phyloP scores from a whole-genome alignment of 352 stramenopile genomes.

The Globisporangium radiosum region DNA sequence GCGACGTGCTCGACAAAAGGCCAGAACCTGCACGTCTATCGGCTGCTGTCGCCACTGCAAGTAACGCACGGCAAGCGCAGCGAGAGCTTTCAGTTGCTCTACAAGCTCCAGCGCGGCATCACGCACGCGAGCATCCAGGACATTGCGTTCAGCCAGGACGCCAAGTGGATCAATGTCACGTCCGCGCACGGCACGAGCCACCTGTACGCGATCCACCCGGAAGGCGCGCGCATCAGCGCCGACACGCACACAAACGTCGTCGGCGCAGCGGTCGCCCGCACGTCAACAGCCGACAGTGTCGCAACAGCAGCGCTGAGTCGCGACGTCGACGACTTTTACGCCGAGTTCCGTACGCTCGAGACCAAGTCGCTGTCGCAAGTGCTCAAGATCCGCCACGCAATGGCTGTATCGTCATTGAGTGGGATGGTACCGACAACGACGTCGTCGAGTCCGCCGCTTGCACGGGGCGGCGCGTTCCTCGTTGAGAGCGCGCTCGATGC shows the following conservation, averaged over 20 bases:
- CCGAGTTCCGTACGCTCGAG: conserved; percentile 53
- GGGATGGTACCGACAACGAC: conserved; percentile 15
- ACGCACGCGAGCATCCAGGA: conserved; percentile 82
- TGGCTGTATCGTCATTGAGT: conserved; percentile 5
- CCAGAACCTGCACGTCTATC: conserved; percentile 84
- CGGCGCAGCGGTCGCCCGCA: conserved; percentile 9
- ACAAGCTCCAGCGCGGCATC: conserved; percentile 85
- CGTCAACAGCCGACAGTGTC: conserved; percentile 1
- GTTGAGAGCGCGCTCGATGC: conserved; percentile 60
- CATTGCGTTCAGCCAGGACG: conserved; percentile 74
- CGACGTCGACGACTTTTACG: conserved; percentile 71
- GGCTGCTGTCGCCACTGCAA: conserved; percentile 55
- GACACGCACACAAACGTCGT: conserved; percentile 60
- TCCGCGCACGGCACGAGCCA: conserved; percentile 82
- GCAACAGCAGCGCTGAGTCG: conserved; percentile 14
- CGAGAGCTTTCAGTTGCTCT: conserved; percentile 49
- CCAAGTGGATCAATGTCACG: conserved; percentile 84
- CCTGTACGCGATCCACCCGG: conserved; percentile 72
- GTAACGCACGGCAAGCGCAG: conserved; percentile 5
- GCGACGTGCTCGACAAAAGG: conserved; percentile 78
- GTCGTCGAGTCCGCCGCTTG: conserved; percentile 20
- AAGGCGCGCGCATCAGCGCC: conserved; percentile 57
- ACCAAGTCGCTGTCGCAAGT: conserved; percentile 61
- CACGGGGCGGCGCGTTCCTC: conserved; percentile 12
- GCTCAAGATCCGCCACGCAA: conserved; percentile 64